Evolutionary conservation across 805 yeast species (phyloP), one percentile per base, ranked within the genome.

Genomic region (Teunomyces lycoperdinae): DNA sequence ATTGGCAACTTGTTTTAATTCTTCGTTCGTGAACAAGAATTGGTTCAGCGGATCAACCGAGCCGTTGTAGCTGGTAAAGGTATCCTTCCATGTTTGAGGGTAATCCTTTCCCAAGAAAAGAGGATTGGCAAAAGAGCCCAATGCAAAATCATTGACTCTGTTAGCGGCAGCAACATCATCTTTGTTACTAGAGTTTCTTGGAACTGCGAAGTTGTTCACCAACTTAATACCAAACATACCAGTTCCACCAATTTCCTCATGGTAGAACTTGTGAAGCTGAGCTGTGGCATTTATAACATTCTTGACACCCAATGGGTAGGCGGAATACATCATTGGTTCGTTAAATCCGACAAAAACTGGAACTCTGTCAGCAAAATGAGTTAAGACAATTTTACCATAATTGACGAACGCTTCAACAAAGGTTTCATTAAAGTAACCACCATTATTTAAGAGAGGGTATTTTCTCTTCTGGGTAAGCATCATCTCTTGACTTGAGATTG

Each of bases 361-460:
- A 9, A 67, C 71, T 42, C 64, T 56, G 20, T 65, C 64, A 7
- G 63, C 62, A 43, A 56, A 59, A 43, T 63, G 67, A 32, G 63
- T 50, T 44, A 66, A 58, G 5, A 66, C 59, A 13, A 61, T 60
- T 26, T 61, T 56, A 45, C 68, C 67, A 50, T 64, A 67, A 45
- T 63, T 55, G 29, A 60, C 64, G 51, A 66, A 66, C 28, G 64
- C 68, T 8, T 63, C 62, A 27, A 62, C 62, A 35, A 67, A 57
- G n/a, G 53, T 54, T 3, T 51, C 55, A 43, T 58, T 52, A 17
- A 50, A 55, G 50, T 60, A 60, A 1, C 71, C 71, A 17, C 57
- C 61, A 39, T 63, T 53, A 41, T 45, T 31, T 8, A 45, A 40
- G 44, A 62, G 58, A 11, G 56, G 32, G 30, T 36, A 32, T 35